Percentiles rank a stretch among this genome's conserved stretches.
Evolutionary conservation across 768 basidiomycete species (phyloP).

Genomic region (Tricholomella constricta): DNA sequence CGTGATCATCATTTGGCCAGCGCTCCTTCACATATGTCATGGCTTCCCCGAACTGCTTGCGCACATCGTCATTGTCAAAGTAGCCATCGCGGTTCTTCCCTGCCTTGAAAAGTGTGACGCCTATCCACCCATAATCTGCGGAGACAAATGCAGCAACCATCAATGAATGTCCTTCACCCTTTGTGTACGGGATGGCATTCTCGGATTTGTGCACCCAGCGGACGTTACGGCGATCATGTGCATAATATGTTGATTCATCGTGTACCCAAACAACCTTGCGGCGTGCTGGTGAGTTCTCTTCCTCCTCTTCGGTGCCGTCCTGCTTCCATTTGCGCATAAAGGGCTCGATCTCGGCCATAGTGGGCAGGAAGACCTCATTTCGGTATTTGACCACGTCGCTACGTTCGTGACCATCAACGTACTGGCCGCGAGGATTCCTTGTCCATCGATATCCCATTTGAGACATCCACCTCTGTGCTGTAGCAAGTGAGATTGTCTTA

Average conservation of each 20-base stretch:
- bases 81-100: constrained; percentile 30
- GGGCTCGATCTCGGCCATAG: not conserved
- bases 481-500: not conserved
- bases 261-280: constrained; percentile 8
- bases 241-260: constrained; percentile 34
- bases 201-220: constrained; percentile 23
- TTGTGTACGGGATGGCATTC: constrained; percentile 5
- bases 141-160: constrained; percentile 40
- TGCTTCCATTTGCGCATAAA: not conserved
- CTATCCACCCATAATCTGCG: constrained; percentile 30
- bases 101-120: constrained; percentile 23
- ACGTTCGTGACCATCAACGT: constrained; percentile 34
- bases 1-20: constrained; percentile 21
- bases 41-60: constrained; percentile 19
- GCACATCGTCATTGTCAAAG: constrained; percentile 26
- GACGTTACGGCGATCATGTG: constrained; percentile 24
- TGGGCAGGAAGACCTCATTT: constrained; percentile 20
- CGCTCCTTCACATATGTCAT: constrained; percentile 21
- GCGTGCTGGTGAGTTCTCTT: not conserved
- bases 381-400: constrained; percentile 34
- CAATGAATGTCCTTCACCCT: constrained; percentile 32
- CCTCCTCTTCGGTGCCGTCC: not conserved
- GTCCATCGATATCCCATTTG: constrained; percentile 28
- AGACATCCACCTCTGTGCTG: constrained; percentile 28
- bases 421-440: constrained; percentile 27